Evolutionary conservation across 192 early-diverging fungal genomes (phyloP), one percentile per base, ranked within the genome.

Genomic region (Thoreauomyces humboldtii): DNA sequence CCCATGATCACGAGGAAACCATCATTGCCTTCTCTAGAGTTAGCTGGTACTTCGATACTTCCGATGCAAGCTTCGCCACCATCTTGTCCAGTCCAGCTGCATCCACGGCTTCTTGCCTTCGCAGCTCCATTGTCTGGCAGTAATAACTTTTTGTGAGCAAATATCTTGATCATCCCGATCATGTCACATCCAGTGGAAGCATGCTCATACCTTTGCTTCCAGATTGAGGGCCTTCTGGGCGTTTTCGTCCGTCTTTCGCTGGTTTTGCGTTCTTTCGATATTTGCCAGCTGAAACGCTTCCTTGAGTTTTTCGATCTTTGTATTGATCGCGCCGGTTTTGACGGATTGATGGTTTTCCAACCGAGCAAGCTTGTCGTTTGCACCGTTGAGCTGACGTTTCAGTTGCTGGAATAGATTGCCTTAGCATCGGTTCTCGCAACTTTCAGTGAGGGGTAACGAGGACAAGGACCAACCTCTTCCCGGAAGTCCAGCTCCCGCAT

Each of bases 331-430:
- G 27, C 73, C 67, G 29, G 65, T 65, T 38, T 80, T 79, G 54
- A 63, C 58, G 2, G 43, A 31, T 44, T 78, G 66, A 46, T 85
- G 80, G 27, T 72, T 69, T 46, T 60, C 63, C n/a, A 79, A 73
- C 38, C 83, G 71, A 12, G 15, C 31, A 4, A 80, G 45, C 59
- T 82, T 85, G 25, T 81, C 79, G n/a, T 73, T 56, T 22, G 76
- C 73, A 34, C 69, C 67, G 25, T 34, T 59, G 2, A 80, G 59
- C 52, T 79, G 78, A 17, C 78, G 66, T 17, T 68, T 55, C 35
- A 77, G 47, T 73, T 80, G 83, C 78, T 81, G 37, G 4, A 65
- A 36, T 9, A 31, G 22, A 42, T 19, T 15, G 14, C 12, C 15
- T 21, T 24, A 19, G 15, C 15, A 52, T 25, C 0, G 21, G 21